Conservation (phyloP, 352 stramenopile species). For the Phytophthora colocasiae region DNA sequence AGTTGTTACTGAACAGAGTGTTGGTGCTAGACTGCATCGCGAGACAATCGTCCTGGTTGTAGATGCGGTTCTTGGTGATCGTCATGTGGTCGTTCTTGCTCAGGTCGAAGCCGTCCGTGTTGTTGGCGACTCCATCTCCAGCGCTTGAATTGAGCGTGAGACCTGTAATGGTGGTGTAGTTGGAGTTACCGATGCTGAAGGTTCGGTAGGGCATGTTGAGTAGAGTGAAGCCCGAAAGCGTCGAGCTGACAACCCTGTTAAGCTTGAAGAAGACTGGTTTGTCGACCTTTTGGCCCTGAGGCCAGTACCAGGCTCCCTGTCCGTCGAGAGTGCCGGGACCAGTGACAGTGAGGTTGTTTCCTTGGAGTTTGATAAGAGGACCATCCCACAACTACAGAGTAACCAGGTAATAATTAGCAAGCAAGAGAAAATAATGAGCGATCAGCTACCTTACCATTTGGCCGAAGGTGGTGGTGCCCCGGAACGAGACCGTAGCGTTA, state of each 20-base stretch:
- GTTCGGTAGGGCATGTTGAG: slow-evolving; percentile 30
- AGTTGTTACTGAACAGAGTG: slow-evolving; percentile 24
- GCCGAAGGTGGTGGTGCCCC: slow-evolving; percentile 40
- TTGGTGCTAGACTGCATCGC: slow-evolving; percentile 31
- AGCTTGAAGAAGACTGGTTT: slow-evolving; percentile 26
- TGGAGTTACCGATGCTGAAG: slow-evolving; percentile 21
- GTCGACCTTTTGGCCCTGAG: slow-evolving; percentile 29
- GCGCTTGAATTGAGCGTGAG: slow-evolving; percentile 27
- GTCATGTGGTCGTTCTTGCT: slow-evolving; percentile 33
- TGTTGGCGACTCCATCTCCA: slow-evolving; percentile 18
- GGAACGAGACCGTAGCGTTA: slow-evolving; percentile 33
- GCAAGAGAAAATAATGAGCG: not conserved
- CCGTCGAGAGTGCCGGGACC: slow-evolving; percentile 42
- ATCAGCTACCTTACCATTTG: slow-evolving; percentile 16
- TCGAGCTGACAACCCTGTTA: slow-evolving; percentile 23
- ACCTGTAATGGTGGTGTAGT: slow-evolving; percentile 25
- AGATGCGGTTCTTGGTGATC: slow-evolving; percentile 39
- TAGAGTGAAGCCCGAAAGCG: slow-evolving; percentile 36
- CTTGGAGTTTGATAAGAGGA: slow-evolving; percentile 36
- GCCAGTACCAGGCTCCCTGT: slow-evolving; percentile 44
- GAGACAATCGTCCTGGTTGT: slow-evolving; percentile 33
- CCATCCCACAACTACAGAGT: slow-evolving; percentile 30
- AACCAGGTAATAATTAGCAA: not conserved
- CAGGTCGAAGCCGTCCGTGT: slow-evolving; percentile 36
- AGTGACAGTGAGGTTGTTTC: slow-evolving; percentile 34